Base-by-base conservation (phyloP, 1,139 yeast genomes). In the Kazachstania sp. region DNA sequence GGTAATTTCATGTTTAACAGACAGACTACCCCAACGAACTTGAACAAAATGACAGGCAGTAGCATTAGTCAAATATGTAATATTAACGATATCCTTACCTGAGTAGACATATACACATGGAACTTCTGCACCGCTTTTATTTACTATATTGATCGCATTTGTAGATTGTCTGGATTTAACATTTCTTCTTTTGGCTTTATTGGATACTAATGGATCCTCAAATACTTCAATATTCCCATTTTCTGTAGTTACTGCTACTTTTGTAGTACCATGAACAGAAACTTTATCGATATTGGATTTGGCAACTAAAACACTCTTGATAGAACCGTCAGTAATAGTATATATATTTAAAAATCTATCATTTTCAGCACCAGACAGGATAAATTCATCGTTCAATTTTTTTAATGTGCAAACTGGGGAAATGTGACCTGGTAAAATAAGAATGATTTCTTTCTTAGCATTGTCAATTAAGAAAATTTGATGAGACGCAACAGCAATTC, bases 291-390 rank as follows among this genome's bases (percentile, higher is more conserved):
- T 79, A 38, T 84, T 75, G 9, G 84, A 71, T 55, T 79, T 81
- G 3, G 90, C 73, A 7, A 84, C 92, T 50, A 84, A 74, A 9
- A 86, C 84, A 11, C 74, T 60, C 40, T 68, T 68, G 26, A 62
- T 65, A 41, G 63, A 64, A 49, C 61, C 67, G 9, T 56, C 61
- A 46, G 69, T 69, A 11, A 63, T 45, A 42, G 62, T 79, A 59
- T 83, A 80, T 48, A 85, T 69, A 62, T 86, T 87, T 56, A 87
- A 72, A 61, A 86, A 86, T 56, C 96, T 74, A 63, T 88, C 97
- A 51, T 79, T 81, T 35, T 69, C 70, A 1, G 96, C 94, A 49
- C 83, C 78, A 1, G 92, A 79, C 46, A 85, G 61, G 54, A 85
- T 75, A 39, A 70, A 66, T 44, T 73, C 79, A 6, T 68, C 60